Evolutionary conservation across 345 rosid genomes (phyloP).

Genomic region (Sonneratia caseolaris): DNA sequence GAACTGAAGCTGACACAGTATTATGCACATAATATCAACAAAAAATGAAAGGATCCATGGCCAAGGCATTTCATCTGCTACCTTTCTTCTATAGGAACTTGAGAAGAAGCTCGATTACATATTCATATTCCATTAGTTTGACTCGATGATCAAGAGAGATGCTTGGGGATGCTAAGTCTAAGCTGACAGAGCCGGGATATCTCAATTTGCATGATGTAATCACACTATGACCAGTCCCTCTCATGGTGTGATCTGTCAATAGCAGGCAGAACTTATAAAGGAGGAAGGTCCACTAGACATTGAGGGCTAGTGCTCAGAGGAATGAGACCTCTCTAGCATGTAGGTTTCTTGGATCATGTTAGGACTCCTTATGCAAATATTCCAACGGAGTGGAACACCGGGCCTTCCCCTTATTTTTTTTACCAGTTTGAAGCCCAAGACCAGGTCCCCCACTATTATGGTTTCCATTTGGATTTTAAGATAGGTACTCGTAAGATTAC

Average conservation of each 20-base stretch:
- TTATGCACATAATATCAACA: too few species aligned
- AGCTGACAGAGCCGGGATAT: conserved; percentile 84
- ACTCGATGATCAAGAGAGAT: conserved; percentile 54
- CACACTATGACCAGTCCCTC: too few species aligned
- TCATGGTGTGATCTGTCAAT: conserved; percentile 27
- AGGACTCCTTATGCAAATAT: conserved; percentile 62
- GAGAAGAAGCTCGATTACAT: conserved; percentile 69
- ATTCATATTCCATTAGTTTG: conserved; percentile 55
- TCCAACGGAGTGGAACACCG: conserved; percentile 88
- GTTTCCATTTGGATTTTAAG: conserved; percentile 85
- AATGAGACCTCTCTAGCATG: conserved; percentile 84
- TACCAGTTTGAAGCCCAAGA: conserved; percentile 70
- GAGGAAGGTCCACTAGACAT: conserved; percentile 62
- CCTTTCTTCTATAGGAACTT: conserved; percentile 71
- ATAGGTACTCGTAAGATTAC: conserved; percentile 69
- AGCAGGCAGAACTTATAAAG: conserved; percentile 70
- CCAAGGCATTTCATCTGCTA: too few species aligned
- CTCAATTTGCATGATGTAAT: conserved; percentile 46
- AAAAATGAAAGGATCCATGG: too few species aligned
- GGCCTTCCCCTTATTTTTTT: conserved; percentile 88
- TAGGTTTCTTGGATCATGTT: conserved; percentile 93
- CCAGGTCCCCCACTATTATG: conserved; percentile 75
- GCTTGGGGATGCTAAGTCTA: conserved; percentile 55
- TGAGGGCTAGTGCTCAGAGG: conserved; percentile 92
- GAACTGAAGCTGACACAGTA: too few species aligned